These are phyloP conservation scores for Sphenostylis stenocarpa DNA, from an alignment of 306 rosid species.

Conservation along the genomic window DNA sequence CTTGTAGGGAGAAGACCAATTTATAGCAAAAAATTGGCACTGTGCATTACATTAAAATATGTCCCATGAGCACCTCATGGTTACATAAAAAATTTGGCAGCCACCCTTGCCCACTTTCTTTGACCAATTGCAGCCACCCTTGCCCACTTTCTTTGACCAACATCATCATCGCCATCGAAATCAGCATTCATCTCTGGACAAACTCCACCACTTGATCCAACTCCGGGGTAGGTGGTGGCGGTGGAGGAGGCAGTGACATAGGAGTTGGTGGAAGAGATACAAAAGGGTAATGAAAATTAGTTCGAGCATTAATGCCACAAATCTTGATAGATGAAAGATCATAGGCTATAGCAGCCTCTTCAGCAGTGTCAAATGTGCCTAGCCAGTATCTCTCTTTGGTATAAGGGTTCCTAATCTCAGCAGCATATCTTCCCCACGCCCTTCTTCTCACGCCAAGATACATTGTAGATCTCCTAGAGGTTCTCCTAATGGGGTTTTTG, in stretches of 20 bases:
- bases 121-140: too few relatives aligned
- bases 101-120: too few relatives aligned
- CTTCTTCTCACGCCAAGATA: conserved; percentile 41
- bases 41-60: too few relatives aligned
- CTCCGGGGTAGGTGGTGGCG: neutral
- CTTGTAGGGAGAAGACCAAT: too few relatives aligned
- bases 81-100: too few relatives aligned
- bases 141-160: too few relatives aligned
- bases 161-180: conserved; percentile 24
- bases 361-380: conserved; percentile 44
- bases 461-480: conserved; percentile 21
- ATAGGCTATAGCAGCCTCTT: conserved; percentile 36
- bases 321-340: conserved; percentile 38
- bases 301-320: conserved; percentile 34
- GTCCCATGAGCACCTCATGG: too few relatives aligned
- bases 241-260: neutral
- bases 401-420: conserved; percentile 42
- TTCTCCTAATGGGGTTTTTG: conserved; percentile 33
- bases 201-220: conserved; percentile 12
- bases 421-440: conserved; percentile 41
- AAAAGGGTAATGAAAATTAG: conserved; percentile 37
- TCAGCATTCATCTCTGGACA: neutral
- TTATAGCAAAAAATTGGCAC: too few relatives aligned
- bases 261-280: conserved; percentile 13
- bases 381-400: conserved; percentile 38